Evolutionary conservation across 2,329 filamentous ascomycete genomes (phyloP).

Genomic region (Calycina herbarum): DNA sequence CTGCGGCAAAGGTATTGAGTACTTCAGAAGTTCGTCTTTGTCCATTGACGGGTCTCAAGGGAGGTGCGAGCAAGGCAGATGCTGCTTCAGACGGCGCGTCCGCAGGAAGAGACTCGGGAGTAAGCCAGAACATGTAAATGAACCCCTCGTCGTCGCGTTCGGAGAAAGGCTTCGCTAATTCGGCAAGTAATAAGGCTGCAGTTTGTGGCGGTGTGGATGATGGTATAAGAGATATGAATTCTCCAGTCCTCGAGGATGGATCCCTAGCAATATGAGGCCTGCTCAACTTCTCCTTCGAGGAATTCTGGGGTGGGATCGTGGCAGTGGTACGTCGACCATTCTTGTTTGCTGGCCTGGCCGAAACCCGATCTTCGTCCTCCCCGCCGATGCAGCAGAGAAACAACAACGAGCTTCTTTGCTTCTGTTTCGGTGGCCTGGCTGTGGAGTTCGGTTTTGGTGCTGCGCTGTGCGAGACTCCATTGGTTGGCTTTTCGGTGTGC

Average conservation of each 20-base stretch:
- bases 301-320: conserved; percentile 11
- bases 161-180: conserved; percentile 75
- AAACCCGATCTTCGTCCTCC: conserved; percentile 26
- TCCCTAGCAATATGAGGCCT: conserved; percentile 32
- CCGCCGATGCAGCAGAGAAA: conserved; percentile 34
- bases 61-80: conserved; percentile 57
- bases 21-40: conserved; percentile 54
- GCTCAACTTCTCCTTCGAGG: conserved; percentile 20
- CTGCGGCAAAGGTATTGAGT: conserved; percentile 50
- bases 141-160: conserved; percentile 78
- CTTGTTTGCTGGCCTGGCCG: conserved; percentile 30
- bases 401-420: conserved; percentile 25
- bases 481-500: conserved; percentile 17
- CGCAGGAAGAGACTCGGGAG: conserved; percentile 58
- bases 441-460: neutral
- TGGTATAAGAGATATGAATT: conserved; percentile 69
- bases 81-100: conserved; percentile 59
- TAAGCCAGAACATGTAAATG: conserved; percentile 99
- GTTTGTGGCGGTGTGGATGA: conserved; percentile 64
- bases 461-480: neutral
- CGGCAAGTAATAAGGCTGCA: conserved; percentile 69
- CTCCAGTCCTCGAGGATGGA: conserved; percentile 39
- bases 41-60: conserved; percentile 40
- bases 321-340: conserved; percentile 15
- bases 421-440: conserved; percentile 11